Evolutionary conservation across 108 stramenopile genomes (phyloP), one percentile per base, ranked within the genome.

Genomic region (Asterionellopsis glacialis): DNA sequence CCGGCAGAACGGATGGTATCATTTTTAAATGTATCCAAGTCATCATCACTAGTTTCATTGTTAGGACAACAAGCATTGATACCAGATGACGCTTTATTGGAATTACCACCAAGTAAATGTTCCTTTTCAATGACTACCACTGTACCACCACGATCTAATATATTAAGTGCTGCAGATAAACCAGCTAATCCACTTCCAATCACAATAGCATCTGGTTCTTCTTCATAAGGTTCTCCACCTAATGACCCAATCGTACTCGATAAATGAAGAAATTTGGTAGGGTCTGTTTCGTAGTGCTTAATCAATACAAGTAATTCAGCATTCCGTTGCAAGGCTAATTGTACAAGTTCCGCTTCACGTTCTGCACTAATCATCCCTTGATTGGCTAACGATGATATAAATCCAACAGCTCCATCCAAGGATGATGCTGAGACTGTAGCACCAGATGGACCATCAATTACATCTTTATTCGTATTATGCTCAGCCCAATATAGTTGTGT

Each of bases 101-200:
- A 93, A 59, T 96, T 96, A 9, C 95, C 95, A 38, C 95, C 95
- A 60, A 93, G 60, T 23, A 81, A 66, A 63, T 87, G 87, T 33
- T 93, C 90, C 62, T 96, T 96, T 63, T 96, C 95, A 11, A 96
- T 48, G 54, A 96, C 66, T 23, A 85, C 60, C 10, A 96, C 95
- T 41, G 67, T 71, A 11, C 92, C 91, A 28, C 91, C 91, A 12
- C 90, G 77, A 69, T 96, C 93, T 18, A 92, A 61, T 64, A 93
- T 88, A 44, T 87, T 88, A 45, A 96, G 75, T 5, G 95, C 76
- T 14, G 89, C 88, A 9, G 91, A 66, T 57, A 96, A 67, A 4
- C 95, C 95, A 24, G 95, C 91, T 43, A 94, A 60, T n/a, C 95
- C 95, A 50, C 85, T 90, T 14, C 95, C 95, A 48, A 96, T 63